Evolutionary conservation across 169 alveolate species (phyloP).

Genomic region (Babesia caballi): DNA sequence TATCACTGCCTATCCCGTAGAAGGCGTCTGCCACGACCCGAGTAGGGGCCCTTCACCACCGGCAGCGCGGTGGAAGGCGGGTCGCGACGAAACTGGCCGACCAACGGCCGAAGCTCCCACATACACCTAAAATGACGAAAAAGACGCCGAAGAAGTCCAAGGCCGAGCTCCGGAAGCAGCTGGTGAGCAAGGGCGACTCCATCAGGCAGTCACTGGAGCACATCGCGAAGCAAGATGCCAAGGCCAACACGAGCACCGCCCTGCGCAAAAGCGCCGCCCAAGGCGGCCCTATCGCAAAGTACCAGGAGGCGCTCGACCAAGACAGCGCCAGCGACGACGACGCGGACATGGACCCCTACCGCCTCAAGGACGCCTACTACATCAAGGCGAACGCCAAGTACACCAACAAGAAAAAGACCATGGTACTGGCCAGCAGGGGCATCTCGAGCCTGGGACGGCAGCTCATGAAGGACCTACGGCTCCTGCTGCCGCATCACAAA

Average conservation of each 20-base stretch:
- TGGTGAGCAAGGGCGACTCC: conserved; percentile 30
- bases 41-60: too few species aligned
- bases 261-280: neutral
- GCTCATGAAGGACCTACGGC: conserved; percentile 89
- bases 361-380: conserved; percentile 82
- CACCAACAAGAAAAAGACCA: conserved; percentile 92
- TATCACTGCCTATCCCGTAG: too few species aligned
- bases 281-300: conserved; percentile 33
- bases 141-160: neutral
- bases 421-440: conserved; percentile 93
- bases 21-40: too few species aligned
- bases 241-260: conserved; percentile 14
- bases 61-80: too few species aligned
- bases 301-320: conserved; percentile 37
- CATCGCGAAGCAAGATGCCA: conserved; percentile 28
- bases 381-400: conserved; percentile 83
- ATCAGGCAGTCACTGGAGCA: conserved; percentile 26
- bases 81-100: too few species aligned
- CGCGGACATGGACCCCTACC: conserved; percentile 80
- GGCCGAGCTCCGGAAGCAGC: conserved; percentile 31
- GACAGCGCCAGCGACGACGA: conserved; percentile 34
- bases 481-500: conserved; percentile 96
- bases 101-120: neutral
- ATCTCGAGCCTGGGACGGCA: conserved; percentile 90
- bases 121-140: neutral